These are phyloP conservation scores for Anaeramoeba flamelloides DNA, from an alignment of 78 protist genomes.

Conservation along the genomic window DNA sequence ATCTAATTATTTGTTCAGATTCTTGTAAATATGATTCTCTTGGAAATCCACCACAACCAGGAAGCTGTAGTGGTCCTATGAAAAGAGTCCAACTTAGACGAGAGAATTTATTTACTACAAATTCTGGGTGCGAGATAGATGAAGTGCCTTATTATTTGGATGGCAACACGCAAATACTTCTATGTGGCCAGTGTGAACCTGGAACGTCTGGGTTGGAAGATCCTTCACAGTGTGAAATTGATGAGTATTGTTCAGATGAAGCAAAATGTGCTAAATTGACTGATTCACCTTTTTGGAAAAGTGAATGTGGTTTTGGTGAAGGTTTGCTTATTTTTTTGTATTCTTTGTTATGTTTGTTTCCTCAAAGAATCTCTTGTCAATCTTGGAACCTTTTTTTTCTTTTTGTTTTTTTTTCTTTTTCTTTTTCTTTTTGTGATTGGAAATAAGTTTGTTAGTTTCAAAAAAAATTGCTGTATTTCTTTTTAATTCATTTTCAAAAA, in stretches of 20 bases:
- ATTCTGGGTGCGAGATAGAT: not conserved
- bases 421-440: too few relatives aligned
- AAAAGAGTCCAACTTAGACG: not conserved
- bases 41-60: slow-evolving; percentile 2
- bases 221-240: not conserved
- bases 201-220: not conserved
- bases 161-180: not conserved
- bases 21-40: not conserved
- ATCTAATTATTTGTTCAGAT: too few relatives aligned
- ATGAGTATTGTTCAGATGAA: not conserved
- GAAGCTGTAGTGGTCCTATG: not conserved
- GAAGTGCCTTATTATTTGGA: not conserved
- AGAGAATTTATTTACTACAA: not conserved
- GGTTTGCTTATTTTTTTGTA: not conserved
- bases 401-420: too few relatives aligned
- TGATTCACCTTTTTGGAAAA: not conserved
- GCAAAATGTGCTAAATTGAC: not conserved
- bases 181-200: not conserved
- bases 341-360: too few relatives aligned
- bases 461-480: too few relatives aligned
- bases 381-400: too few relatives aligned
- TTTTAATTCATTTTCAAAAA: too few relatives aligned
- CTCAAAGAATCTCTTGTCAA: too few relatives aligned
- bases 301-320: not conserved
- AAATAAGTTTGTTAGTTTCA: too few relatives aligned